phyloP scores from a whole-genome alignment of 768 basidiomycete species.

The Boletus vinaceobasis region DNA sequence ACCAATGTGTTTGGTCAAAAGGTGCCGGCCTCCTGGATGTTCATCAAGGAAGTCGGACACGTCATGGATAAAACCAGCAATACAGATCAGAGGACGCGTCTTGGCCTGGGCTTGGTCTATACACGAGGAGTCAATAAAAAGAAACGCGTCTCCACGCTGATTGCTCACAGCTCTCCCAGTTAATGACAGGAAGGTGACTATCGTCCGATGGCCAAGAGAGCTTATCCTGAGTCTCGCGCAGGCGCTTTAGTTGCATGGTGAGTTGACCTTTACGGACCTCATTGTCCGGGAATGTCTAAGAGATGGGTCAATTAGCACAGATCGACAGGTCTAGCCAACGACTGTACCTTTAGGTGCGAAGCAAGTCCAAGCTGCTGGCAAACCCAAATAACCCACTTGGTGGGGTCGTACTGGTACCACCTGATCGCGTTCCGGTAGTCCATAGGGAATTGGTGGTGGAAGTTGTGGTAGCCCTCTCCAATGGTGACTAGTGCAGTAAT shows the following conservation, averaged over 20 bases:
- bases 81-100: constrained; percentile 77
- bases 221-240: constrained; percentile 71
- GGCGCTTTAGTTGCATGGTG: constrained; percentile 90
- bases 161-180: constrained; percentile 79
- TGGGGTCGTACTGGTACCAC: constrained; percentile 89
- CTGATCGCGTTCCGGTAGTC: constrained; percentile 96
- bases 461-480: constrained; percentile 98
- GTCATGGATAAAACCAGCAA: constrained; percentile 94
- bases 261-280: constrained; percentile 84
- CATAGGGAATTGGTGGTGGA: constrained; percentile 97
- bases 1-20: constrained; percentile 81
- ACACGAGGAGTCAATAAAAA: constrained; percentile 1
- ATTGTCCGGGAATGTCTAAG: constrained; percentile 58
- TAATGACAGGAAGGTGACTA: constrained; percentile 74
- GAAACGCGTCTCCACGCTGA: neutral
- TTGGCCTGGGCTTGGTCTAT: constrained; percentile 75
- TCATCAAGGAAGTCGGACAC: constrained; percentile 81
- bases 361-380: constrained; percentile 49
- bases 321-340: neutral
- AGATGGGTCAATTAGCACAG: neutral
- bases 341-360: constrained; percentile 50
- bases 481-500: constrained; percentile 87
- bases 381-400: constrained; percentile 80
- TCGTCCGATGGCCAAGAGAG: constrained; percentile 78
- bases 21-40: constrained; percentile 87